Conservation (phyloP, 345 rosid genomes). For the Hypericum perforatum region DNA sequence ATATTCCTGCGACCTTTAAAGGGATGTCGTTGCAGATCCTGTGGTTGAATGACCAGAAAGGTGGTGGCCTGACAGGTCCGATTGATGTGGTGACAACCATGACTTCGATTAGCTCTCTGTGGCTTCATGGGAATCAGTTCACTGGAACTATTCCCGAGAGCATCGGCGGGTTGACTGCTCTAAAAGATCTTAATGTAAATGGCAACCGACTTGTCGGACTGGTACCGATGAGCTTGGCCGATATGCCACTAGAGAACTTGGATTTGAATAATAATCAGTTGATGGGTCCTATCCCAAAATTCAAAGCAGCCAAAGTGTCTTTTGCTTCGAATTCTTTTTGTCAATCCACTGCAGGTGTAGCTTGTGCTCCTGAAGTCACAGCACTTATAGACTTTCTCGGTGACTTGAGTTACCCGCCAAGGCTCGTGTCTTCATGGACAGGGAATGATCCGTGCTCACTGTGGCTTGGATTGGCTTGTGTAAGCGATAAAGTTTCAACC, state of each 20-base stretch:
- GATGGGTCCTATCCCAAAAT: constrained; percentile 63
- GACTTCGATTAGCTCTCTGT: constrained; percentile 35
- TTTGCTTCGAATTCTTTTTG: constrained; percentile 46
- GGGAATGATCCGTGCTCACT: constrained; percentile 54
- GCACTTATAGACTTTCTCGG: constrained; percentile 50
- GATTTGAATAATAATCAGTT: constrained; percentile 59
- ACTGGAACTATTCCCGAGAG: constrained; percentile 52
- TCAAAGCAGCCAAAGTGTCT: constrained; percentile 30
- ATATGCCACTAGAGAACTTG: constrained; percentile 36
- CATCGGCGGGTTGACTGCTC: constrained; percentile 38
- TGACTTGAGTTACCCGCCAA: constrained; percentile 45
- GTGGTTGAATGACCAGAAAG: constrained; percentile 58
- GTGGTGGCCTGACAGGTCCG: constrained; percentile 42
- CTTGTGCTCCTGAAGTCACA: constrained; percentile 52
- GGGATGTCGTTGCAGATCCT: constrained; percentile 36
- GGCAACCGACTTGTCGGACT: constrained; percentile 47
- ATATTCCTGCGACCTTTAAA: constrained; percentile 38
- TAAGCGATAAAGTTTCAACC: constrained; percentile 16
- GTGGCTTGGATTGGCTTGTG: constrained; percentile 53
- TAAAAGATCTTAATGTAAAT: constrained; percentile 56
- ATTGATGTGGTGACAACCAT: constrained; percentile 51
- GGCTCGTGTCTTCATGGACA: constrained; percentile 47
- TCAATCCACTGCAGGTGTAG: constrained; percentile 30
- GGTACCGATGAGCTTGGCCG: constrained; percentile 42
- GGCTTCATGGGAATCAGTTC: constrained; percentile 78